Percentiles rank a stretch among this genome's conserved stretches.
Conservation (phyloP, 2,329 filamentous ascomycete genomes). For the Aulographum hederae region DNA sequence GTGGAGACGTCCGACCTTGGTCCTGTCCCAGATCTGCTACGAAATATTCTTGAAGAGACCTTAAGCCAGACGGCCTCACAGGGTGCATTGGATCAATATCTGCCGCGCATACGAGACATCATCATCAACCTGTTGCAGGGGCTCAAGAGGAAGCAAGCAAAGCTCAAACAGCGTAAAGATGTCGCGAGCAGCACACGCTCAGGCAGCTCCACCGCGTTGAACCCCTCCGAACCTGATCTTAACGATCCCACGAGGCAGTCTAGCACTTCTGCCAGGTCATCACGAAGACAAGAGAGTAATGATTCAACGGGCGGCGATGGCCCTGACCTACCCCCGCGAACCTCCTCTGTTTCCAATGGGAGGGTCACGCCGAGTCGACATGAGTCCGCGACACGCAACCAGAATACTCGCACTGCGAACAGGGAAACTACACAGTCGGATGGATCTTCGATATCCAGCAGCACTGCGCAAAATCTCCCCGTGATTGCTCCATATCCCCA, state of each 20-base stretch:
- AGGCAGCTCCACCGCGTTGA: no score
- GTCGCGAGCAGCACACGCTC: slow-evolving; percentile 19
- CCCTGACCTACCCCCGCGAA: slow-evolving; percentile 28
- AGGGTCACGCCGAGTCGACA: slow-evolving; percentile 18
- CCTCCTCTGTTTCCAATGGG: slow-evolving; percentile 25
- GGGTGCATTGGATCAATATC: slow-evolving; percentile 80
- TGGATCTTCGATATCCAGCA: slow-evolving; percentile 50
- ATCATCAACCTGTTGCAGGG: slow-evolving; percentile 96
- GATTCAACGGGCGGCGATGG: slow-evolving; percentile 11
- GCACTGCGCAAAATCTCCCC: slow-evolving; percentile 57
- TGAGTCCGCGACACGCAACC: slow-evolving; percentile 13
- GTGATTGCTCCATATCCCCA: slow-evolving; percentile 57
- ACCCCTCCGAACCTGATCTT: slow-evolving; percentile 6
- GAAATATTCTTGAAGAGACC: slow-evolving; percentile 85
- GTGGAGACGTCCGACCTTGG: slow-evolving; percentile 89
- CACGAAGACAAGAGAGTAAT: background rate
- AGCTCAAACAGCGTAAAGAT: slow-evolving; percentile 43
- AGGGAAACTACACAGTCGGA: slow-evolving; percentile 13
- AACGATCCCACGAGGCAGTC: slow-evolving; percentile 7
- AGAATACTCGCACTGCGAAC: slow-evolving; percentile 17
- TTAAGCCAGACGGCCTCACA: slow-evolving; percentile 91
- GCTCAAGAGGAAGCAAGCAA: slow-evolving; percentile 91
- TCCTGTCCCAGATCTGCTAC: slow-evolving; percentile 80
- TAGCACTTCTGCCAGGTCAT: slow-evolving; percentile 7
- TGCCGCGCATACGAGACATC: slow-evolving; percentile 90